These are phyloP conservation scores for Mangifera indica DNA, from an alignment of 345 rosid species.

Conservation along the genomic window DNA sequence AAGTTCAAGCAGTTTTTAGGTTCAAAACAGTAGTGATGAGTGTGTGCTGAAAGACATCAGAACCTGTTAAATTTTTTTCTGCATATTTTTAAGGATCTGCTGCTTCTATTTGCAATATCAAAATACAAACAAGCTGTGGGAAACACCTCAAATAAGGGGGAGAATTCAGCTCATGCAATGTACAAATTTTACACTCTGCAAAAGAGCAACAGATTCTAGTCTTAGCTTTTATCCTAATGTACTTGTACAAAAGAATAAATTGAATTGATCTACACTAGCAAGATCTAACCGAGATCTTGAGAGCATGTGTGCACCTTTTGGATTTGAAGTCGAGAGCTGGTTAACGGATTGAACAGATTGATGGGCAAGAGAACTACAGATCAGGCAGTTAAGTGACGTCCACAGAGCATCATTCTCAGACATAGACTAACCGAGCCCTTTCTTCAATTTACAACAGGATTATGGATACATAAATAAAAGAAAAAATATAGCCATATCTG, in stretches of 20 bases:
- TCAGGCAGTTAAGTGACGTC: background rate
- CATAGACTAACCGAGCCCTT: slow-evolving; percentile 3
- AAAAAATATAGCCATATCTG: background rate
- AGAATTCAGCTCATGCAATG: slow-evolving; percentile 8
- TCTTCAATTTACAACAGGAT: background rate
- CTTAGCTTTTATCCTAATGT: background rate
- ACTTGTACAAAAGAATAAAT: slow-evolving; percentile 16
- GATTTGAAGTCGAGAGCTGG: background rate
- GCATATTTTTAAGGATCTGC: background rate
- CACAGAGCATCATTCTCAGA: background rate
- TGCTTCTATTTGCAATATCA: background rate
- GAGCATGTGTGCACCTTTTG: background rate
- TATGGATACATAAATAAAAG: background rate
- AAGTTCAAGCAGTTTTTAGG: too few species aligned
- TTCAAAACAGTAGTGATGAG: background rate
- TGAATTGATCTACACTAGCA: slow-evolving; percentile 8
- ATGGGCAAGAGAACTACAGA: background rate
- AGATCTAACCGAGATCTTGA: background rate
- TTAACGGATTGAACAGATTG: background rate
- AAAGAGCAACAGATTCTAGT: background rate
- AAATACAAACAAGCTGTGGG: background rate
- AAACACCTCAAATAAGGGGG: background rate
- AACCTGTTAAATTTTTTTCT: background rate
- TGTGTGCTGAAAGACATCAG: background rate
- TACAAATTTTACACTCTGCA: background rate